Base-by-base conservation (phyloP, 106 monocot genomes). In the Allium cepa region DNA sequence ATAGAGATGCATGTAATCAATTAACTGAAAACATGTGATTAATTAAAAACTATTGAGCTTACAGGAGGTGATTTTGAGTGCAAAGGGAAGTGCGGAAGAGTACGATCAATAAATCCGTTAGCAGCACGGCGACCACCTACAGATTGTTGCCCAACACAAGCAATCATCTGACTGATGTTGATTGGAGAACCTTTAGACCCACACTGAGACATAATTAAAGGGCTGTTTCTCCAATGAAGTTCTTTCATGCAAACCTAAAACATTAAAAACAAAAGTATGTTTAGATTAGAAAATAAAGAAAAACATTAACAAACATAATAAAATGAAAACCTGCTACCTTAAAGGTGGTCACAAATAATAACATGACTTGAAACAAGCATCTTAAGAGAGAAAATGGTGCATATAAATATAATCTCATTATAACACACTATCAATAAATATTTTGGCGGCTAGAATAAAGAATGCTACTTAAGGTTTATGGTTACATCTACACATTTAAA, bases 111-210 rank as follows among this genome's bases (percentile, higher is more conserved):
- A 74, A 99, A 99, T 69, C 92, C 97, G 80, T 99, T 78, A 14
- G 92, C 92, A n/a, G 97, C 92, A 69, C 97, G 89, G 47, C 82
- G 77, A 13, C 97, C 97, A 74, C 97, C 97, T 82, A 99, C 97
- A 58, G 92, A 90, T 69, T 99, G 97, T 49, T 99, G 97, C 2
- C 97, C 97, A 13, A 99, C 92, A 79, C 90, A 90, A 28, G 92
- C 83, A 83, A 99, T 80, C 97, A 99, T 99, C 77, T 99, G 92
- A 74, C 97, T 90, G 8, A 99, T 99, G 71, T 99, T 99, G 50
- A 85, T 83, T 53, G 79, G 67, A 75, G 97, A 99, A 77, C 97
- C 97, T 76, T 99, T 99, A 28, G 97, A 99, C 75, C 97, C 97
- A 79, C 97, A 99, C 50, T 90, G 89, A 64, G 90, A 92, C 97